Evolutionary conservation across 306 rosid genomes (phyloP).

Genomic region (Senna siamea): DNA sequence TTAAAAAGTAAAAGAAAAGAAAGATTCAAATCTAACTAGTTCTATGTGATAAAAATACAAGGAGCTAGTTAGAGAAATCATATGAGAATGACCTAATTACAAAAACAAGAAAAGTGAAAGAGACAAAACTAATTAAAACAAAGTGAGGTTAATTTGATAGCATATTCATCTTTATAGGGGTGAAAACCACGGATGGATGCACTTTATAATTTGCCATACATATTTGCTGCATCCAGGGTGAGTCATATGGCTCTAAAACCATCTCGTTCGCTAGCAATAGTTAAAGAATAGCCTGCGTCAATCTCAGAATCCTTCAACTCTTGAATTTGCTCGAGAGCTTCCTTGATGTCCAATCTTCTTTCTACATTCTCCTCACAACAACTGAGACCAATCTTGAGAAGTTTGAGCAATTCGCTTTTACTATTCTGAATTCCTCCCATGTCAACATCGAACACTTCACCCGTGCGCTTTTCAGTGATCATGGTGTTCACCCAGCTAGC

Average conservation of each 20-base stretch:
- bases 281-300: conserved; percentile 44
- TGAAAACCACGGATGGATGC: conserved; percentile 11
- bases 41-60: neutral
- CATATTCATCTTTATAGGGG: conserved; percentile 34
- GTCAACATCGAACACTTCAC: conserved; percentile 73
- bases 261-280: conserved; percentile 46
- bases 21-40: neutral
- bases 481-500: conserved; percentile 79
- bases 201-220: neutral
- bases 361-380: conserved; percentile 95
- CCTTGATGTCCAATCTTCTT: conserved; percentile 70
- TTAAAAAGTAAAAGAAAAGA: too few relatives aligned
- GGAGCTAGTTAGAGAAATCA: conserved; percentile 6
- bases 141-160: conserved; percentile 32
- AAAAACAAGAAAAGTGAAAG: neutral
- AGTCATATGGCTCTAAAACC: conserved; percentile 46
- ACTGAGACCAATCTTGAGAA: conserved; percentile 80
- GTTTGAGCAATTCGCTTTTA: conserved; percentile 73
- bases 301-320: conserved; percentile 53
- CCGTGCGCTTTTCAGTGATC: conserved; percentile 71
- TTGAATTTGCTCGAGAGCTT: conserved; percentile 62
- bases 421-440: conserved; percentile 57
- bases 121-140: conserved; percentile 10
- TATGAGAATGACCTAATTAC: neutral
- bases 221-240: too few relatives aligned